Conservation (phyloP, 2,329 filamentous ascomycete species). For the Exophiala oligosperma region DNA sequence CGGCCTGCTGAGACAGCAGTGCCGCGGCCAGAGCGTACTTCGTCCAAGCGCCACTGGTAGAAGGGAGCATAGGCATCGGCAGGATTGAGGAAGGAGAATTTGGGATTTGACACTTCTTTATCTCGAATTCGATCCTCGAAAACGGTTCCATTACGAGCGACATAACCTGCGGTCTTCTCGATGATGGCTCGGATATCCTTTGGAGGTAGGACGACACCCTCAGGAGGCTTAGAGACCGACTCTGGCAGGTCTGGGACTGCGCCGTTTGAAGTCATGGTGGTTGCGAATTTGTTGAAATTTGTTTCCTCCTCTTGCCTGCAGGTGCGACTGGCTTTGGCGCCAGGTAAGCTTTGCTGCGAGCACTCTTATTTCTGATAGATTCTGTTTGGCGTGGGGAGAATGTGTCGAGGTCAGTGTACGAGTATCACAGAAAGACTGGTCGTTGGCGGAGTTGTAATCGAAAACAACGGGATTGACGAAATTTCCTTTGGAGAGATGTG, state of each 20-base stretch:
- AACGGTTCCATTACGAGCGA: conserved; percentile 64
- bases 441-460: too few species aligned
- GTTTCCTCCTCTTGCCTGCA: conserved; percentile 30
- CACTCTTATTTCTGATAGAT: too few species aligned
- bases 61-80: conserved; percentile 83
- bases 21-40: conserved; percentile 81
- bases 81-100: conserved; percentile 81
- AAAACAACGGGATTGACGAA: too few species aligned
- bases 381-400: too few species aligned
- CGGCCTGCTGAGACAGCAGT: conserved; percentile 76
- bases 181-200: conserved; percentile 80
- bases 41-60: conserved; percentile 86
- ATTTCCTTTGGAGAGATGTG: neutral
- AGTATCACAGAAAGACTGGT: too few species aligned
- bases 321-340: neutral
- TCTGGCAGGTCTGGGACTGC: conserved; percentile 44
- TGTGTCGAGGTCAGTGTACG: too few species aligned
- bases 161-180: conserved; percentile 93
- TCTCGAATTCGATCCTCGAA: conserved; percentile 85
- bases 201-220: conserved; percentile 81
- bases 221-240: conserved; percentile 72
- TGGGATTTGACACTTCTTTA: conserved; percentile 81
- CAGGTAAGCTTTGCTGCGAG: too few species aligned
- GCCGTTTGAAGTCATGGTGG: conserved; percentile 40
- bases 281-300: neutral